Conservation (phyloP, 169 alveolate species). For the Plasmodium malariae region DNA sequence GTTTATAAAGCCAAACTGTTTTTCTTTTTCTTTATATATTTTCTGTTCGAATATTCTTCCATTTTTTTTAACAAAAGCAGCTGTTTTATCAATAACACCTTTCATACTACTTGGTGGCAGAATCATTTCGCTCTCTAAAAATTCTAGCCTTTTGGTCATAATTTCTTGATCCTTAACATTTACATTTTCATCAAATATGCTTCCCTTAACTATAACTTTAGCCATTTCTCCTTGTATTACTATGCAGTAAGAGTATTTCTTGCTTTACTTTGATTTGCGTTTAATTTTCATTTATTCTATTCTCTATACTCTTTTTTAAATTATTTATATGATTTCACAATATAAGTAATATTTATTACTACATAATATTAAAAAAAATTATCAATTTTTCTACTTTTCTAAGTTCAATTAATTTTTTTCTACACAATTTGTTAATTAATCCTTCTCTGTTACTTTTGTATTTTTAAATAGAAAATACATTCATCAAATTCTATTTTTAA, state of each 20-base stretch:
- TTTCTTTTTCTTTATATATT: conserved; percentile 85
- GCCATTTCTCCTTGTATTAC: conserved; percentile 25
- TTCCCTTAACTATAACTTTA: conserved; percentile 34
- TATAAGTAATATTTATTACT: too few species aligned
- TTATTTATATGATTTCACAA: background rate
- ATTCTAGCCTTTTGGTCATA: conserved; percentile 31
- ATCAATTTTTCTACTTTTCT: background rate
- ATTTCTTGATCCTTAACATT: conserved; percentile 40
- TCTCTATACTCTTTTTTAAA: background rate
- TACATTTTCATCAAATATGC: conserved; percentile 66
- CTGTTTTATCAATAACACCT: conserved; percentile 92
- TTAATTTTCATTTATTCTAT: conserved; percentile 1
- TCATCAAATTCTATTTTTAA: background rate
- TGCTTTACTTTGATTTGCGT: background rate
- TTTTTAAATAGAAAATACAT: background rate
- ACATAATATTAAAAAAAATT: background rate
- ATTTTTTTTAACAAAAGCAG: conserved; percentile 93
- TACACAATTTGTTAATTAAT: background rate
- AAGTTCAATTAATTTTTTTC: background rate
- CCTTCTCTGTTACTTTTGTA: background rate
- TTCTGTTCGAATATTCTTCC: conserved; percentile 92
- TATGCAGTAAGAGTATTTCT: background rate
- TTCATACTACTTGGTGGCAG: conserved; percentile 92
- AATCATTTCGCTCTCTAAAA: conserved; percentile 81
- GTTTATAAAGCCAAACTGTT: conserved; percentile 87